Percentiles rank a stretch among this genome's conserved stretches.
Evolutionary conservation across 352 stramenopile species (phyloP).

Genomic region (Globisporangium abappressorium): DNA sequence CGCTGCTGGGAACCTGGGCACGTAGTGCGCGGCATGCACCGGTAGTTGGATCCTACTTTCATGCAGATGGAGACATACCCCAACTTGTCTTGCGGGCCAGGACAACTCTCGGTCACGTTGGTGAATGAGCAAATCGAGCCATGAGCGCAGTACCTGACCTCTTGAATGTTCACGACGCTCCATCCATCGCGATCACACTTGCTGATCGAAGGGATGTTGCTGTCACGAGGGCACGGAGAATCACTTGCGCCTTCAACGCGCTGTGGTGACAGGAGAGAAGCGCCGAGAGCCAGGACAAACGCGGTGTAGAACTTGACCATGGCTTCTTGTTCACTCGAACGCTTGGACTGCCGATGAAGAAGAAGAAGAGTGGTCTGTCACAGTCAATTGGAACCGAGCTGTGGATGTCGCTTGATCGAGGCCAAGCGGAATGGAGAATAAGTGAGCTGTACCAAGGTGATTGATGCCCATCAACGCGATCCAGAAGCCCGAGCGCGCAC

Average conservation of each 20-base stretch:
- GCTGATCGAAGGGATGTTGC: background rate
- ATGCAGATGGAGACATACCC: background rate
- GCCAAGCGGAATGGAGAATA: slow-evolving; percentile 11
- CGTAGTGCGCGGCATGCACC: background rate
- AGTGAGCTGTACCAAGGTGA: background rate
- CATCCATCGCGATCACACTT: background rate
- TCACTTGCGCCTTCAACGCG: background rate
- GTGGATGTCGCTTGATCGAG: slow-evolving; percentile 8
- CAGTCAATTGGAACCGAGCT: slow-evolving; percentile 1
- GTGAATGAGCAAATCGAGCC: background rate
- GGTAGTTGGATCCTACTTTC: background rate
- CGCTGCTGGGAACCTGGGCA: background rate
- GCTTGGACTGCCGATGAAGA: background rate
- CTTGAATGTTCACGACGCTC: background rate
- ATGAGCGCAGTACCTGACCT: background rate
- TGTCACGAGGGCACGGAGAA: background rate
- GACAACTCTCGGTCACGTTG: background rate
- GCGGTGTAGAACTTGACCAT: slow-evolving; percentile 1
- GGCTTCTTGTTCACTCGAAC: background rate
- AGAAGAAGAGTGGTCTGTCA: background rate
- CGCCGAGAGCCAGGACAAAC: background rate
- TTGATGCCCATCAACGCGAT: background rate
- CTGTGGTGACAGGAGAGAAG: background rate
- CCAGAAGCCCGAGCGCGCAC: background rate
- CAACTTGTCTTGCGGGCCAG: slow-evolving; percentile 2